Base-by-base conservation (phyloP, 306 rosid genomes). In the Quercus robur region DNA sequence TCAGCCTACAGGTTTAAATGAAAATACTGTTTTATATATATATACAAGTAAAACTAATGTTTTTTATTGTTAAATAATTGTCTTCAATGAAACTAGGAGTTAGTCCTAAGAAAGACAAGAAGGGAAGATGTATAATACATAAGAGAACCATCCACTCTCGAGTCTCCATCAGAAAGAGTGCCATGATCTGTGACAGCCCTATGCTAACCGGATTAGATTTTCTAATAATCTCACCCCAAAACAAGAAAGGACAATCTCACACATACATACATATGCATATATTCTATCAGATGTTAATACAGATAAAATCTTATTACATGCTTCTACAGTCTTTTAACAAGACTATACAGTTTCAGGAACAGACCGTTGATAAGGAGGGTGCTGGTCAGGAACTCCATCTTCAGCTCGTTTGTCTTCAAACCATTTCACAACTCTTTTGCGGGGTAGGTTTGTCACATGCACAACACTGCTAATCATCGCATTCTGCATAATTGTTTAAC, bases 371-470 rank as follows among this genome's bases (percentile, higher is more conserved):
- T 88, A 93, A 55, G 97, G 97, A 77, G 57, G 51, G 21, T 89
- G 95, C 30, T 80, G 74, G 57, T 89, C 90, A 6, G 90, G 96
- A 86, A 95, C 94, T 61, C 94, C 92, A 21, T 95, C 97, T 82
- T 89, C 96, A 3, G 90, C 66, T 33, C 98, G 98, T 82, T 82
- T 90, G 80, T 93, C 98, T 85, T 95, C 99, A 71, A 95, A 95
- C 99, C 99, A 95, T 81, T 93, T 90, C 33, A 95, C 89, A 62
- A 95, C 86, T 83, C 84, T 93, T 77, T 70, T 89, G 25, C 93
- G 93, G 49, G 99, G 99, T 71, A 95, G 86, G 80, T 90, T 95
- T 56, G 98, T 90, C 64, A 93, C 96, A 44, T 95, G 96, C 75
- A 95, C 98, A 1, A 95, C 84, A 73, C 94, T 93, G 71, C 90